Base-by-base conservation (phyloP, 1,284 basidiomycete genomes). In the Meripilus lineatus region DNA sequence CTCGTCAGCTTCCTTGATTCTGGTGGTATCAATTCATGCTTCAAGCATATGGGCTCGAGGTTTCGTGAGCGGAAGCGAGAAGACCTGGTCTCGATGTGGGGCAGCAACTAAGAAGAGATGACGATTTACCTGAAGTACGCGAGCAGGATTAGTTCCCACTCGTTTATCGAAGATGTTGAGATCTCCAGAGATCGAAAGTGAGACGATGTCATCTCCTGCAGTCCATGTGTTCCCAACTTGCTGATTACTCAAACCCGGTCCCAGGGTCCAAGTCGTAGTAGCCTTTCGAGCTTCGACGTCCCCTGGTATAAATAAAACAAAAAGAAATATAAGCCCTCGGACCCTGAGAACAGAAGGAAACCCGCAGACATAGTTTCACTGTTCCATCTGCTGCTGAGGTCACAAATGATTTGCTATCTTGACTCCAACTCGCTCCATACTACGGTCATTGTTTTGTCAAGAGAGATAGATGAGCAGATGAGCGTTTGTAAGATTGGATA, bases 151-250 rank as follows among this genome's bases (percentile, higher is more conserved):
- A 39, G 77, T 70, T 1, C 74, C 74, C 10, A 72, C 72, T 32
- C 90, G 74, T 15, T 79, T 77, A 62, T 97, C 94, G 59, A 95
- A 84, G 15, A 96, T 61, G 58, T 89, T 93, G 43, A 99, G 72
- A 44, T 81, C 77, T 14, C 95, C 94, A 0, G 80, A 81, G 55
- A 96, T 71, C 2, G 91, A 92, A 32, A 98, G 70, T 3, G 93
- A 94, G 26, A 93, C 84, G 44, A 97, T 79, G 44, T 80, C 77
- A 38, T 75, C 74, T 32, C 80, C 75, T 36, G 77, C 78, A 48
- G 78, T 85, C 80, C 88, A 96, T 14, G 83, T 79, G 52, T 89
- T 89, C 30, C 95, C 95, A 38, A 94, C 82, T 69, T 98, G 95
- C 59, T 95, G 92, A 52, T 84, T 65, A 34, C 71, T 66, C 23